Percentiles rank a stretch among this genome's conserved stretches.
Evolutionary conservation across 2,329 filamentous ascomycete species (phyloP).

Genomic region (Pleomassaria siparia): DNA sequence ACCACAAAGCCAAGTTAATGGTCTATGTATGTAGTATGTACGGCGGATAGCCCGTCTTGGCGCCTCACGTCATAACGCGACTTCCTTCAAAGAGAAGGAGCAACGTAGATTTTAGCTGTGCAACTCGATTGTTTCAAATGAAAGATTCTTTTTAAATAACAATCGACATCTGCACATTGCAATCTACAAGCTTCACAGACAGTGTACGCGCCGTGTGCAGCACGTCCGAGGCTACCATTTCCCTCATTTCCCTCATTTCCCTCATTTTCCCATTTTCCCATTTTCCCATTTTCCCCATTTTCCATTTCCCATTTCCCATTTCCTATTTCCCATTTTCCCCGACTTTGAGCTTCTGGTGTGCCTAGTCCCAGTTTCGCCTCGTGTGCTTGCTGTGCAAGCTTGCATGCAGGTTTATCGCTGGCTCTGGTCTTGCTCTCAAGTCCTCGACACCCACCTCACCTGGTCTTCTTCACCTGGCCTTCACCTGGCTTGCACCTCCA

Average conservation of each 20-base stretch:
- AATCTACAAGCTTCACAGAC: neutral
- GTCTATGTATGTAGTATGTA: too few species aligned
- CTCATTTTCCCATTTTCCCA: too few species aligned
- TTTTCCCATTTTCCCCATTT: too few species aligned
- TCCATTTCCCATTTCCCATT: too few species aligned
- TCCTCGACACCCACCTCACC: constrained; percentile 6
- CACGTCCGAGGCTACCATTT: constrained; percentile 7
- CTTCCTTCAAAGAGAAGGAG: neutral
- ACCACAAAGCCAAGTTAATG: too few species aligned
- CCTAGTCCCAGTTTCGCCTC: constrained; percentile 1
- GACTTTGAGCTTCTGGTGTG: too few species aligned
- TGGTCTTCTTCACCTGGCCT: neutral
- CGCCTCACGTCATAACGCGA: neutral
- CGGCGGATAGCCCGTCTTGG: neutral
- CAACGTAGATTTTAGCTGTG: neutral
- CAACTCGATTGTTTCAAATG: neutral
- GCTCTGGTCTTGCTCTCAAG: neutral
- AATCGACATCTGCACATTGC: neutral
- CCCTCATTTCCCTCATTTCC: neutral
- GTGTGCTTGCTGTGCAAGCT: too few species aligned
- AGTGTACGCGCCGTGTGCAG: neutral
- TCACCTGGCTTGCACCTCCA: constrained; percentile 1
- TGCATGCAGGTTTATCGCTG: constrained; percentile 5
- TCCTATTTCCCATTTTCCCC: too few species aligned
- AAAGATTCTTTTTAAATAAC: neutral